phyloP scores from a whole-genome alignment of 2,329 filamentous ascomycete genomes.

The Diplodia scrobiculata region DNA sequence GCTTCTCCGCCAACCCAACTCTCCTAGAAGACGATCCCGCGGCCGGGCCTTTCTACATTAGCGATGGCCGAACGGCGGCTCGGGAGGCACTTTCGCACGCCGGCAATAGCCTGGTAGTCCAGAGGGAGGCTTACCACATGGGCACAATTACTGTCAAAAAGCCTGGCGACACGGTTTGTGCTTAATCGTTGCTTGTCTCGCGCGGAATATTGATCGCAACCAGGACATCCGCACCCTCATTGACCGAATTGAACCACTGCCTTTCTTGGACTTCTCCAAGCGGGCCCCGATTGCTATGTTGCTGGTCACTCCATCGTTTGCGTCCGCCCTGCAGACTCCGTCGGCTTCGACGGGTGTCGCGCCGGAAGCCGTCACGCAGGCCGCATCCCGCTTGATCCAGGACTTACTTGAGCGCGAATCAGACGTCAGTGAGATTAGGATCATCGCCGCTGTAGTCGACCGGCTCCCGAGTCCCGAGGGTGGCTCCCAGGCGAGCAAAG shows the following conservation, averaged over 20 bases:
- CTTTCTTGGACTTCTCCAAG: neutral
- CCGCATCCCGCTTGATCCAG: neutral
- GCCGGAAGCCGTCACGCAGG: slow-evolving; percentile 1
- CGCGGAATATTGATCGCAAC: neutral
- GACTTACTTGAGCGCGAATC: neutral
- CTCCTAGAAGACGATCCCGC: neutral
- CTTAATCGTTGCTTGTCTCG: neutral
- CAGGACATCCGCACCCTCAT: slow-evolving; percentile 9
- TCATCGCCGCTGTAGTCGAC: slow-evolving; percentile 42
- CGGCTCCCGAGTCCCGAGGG: slow-evolving; percentile 38
- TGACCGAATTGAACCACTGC: slow-evolving; percentile 2
- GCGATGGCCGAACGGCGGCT: neutral
- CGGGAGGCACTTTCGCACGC: neutral
- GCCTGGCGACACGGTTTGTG: slow-evolving; percentile 4
- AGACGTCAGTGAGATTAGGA: neutral
- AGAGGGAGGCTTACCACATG: neutral
- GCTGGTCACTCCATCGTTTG: slow-evolving; percentile 16
- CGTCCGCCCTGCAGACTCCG: neutral
- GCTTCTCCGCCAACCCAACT: neutral
- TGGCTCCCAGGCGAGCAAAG: slow-evolving; percentile 33
- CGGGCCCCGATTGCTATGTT: neutral
- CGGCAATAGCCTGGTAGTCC: neutral
- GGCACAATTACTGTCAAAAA: slow-evolving; percentile 12
- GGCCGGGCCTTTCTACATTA: neutral
- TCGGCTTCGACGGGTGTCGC: too few relatives aligned